Percentiles rank a stretch among this genome's conserved stretches.
Evolutionary conservation across 176 grass and related monocot genomes (phyloP).

Genomic region (Saccharum officinarum): DNA sequence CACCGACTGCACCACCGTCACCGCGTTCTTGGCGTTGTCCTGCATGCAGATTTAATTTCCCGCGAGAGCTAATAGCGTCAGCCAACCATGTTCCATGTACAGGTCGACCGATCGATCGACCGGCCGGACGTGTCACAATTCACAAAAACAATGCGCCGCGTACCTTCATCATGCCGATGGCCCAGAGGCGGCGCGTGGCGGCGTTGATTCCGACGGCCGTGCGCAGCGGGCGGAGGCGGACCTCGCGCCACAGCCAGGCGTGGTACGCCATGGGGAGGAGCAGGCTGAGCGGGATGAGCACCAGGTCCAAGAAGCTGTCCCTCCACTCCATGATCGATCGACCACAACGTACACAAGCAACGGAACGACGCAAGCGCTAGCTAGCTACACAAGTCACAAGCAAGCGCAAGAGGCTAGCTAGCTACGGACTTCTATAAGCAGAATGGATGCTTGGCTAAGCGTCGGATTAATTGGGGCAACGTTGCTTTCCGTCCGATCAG

Average conservation of each 20-base stretch:
- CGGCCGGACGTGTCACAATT: no score
- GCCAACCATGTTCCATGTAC: neutral
- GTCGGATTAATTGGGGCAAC: neutral
- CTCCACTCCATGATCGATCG: constrained; percentile 65
- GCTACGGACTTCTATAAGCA: no score
- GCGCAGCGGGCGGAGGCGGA: constrained; percentile 51
- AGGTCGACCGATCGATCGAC: no score
- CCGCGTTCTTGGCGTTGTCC: constrained; percentile 87
- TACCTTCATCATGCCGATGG: constrained; percentile 72
- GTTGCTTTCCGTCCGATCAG: neutral
- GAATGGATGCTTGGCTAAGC: no score
- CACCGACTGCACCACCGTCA: constrained; percentile 84
- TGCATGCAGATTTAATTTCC: neutral
- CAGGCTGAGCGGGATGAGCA: constrained; percentile 62
- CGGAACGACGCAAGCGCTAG: no score
- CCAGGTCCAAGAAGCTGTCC: constrained; percentile 68
- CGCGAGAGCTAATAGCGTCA: neutral
- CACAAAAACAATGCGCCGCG: neutral
- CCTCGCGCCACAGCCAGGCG: constrained; percentile 66
- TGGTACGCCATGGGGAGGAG: constrained; percentile 79
- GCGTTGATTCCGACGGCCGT: constrained; percentile 78
- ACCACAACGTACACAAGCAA: no score
- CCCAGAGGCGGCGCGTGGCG: constrained; percentile 64
- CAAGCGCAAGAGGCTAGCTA: no score
- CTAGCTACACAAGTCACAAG: no score